A percentile compares a stretch with the other conserved stretches of the same genome.
These are phyloP conservation scores for Globisporangium solare DNA, from an alignment of 352 stramenopile species.

Conservation along the genomic window DNA sequence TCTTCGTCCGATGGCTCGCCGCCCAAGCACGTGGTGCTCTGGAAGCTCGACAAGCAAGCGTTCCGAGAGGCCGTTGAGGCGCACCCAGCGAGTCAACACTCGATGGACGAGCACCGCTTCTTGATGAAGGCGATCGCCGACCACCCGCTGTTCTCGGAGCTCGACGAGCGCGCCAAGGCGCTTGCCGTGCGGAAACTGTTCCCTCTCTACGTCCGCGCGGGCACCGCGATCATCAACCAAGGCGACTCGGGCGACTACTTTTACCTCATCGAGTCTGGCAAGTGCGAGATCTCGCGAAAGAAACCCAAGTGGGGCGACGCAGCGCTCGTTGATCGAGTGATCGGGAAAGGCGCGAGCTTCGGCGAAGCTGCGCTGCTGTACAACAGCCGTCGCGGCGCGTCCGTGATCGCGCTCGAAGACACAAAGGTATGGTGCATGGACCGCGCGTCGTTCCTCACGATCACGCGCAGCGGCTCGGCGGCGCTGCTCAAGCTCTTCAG, in stretches of 20 bases:
- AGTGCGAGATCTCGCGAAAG: conserved; percentile 66
- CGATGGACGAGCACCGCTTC: conserved; percentile 73
- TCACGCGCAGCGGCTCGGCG: conserved; percentile 75
- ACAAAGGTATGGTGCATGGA: conserved; percentile 94
- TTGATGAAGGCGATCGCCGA: conserved; percentile 62
- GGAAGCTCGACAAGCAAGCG: conserved; percentile 64
- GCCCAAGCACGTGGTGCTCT: conserved; percentile 44
- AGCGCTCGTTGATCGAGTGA: conserved; percentile 63
- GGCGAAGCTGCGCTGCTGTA: conserved; percentile 97
- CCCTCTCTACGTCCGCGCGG: conserved; percentile 52
- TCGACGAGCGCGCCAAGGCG: conserved; percentile 74
- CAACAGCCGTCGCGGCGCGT: conserved; percentile 92
- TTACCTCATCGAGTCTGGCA: conserved; percentile 74
- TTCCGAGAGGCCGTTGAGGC: conserved; percentile 56
- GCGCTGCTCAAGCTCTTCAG: conserved; percentile 74
- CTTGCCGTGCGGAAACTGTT: conserved; percentile 83
- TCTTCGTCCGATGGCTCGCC: background rate
- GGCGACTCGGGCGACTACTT: conserved; percentile 85
- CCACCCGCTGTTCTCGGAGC: conserved; percentile 68
- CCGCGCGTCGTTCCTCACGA: conserved; percentile 77
- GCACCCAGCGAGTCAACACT: conserved; percentile 70
- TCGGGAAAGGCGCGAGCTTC: conserved; percentile 81
- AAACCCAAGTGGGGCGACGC: conserved; percentile 43
- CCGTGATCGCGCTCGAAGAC: conserved; percentile 77
- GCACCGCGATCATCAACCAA: conserved; percentile 66